Base-by-base conservation (phyloP, 2,329 filamentous ascomycete species). In the Pseudodiploospora longispora region DNA sequence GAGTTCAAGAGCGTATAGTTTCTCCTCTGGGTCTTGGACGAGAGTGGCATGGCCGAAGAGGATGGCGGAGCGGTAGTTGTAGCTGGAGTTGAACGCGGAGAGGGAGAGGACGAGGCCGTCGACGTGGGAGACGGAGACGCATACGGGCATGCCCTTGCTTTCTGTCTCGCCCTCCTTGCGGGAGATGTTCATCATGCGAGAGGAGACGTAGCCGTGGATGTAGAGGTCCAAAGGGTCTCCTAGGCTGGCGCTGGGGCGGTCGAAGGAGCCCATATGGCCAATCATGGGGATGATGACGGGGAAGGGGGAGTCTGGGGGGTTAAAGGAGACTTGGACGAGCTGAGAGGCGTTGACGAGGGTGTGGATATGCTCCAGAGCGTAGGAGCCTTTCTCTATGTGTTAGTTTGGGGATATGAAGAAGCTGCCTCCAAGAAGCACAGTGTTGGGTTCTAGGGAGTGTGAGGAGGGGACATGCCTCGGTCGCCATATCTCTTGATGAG, bases 251-350 rank as follows among this genome's bases (percentile, higher is more conserved):
- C 75, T 81, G 5, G 82, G 82, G 0, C 69, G 66, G 6, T 71
- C 71, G 59, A 83, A 93, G 27, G 81, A 85, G 9, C 80, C 85
- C 74, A 93, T 85, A 4, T 86, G 81, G 41, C 86, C 87, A 55
- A 94, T 86, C 87, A 94, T 91, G 49, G 88, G 88, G 2, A 95
- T 73, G 43, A 83, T 82, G 41, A 80, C 77, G 4, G 87, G 87
- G 58, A 90, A 93, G 1, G 84, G 82, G 42, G 80, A 77, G 37
- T 71, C 65, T 1, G 74, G 68, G 4, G 73, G 65, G 41, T 74
- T 78, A 72, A 94, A 94, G 50, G 87, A 88, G 55, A 94, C 81
- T 65, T 94, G 83, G 10, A 93, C 72, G 40, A 94, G 75, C 33
- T 78, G 80, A n/a, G 77, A 76, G 19, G 72, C 71, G 64, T 91